Percentiles rank a stretch among this genome's conserved stretches.
Conservation (phyloP, 257 asterid genomes). For the Nemophila menziesii region DNA sequence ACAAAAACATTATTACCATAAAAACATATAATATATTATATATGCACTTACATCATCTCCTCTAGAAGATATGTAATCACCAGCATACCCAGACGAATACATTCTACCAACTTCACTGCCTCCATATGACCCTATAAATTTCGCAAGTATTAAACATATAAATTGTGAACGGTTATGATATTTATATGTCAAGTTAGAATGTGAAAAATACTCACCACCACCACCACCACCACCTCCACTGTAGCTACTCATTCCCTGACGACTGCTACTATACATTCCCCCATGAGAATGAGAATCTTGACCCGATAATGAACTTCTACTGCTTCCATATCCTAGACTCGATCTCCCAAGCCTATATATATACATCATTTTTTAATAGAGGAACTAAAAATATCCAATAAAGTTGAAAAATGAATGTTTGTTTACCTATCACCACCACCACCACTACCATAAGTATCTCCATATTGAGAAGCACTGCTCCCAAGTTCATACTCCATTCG, state of each 20-base stretch:
- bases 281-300: constrained; percentile 89
- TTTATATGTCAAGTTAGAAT: neutral
- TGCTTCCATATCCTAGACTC: constrained; percentile 61
- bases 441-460: constrained; percentile 75
- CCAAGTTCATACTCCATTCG: constrained; percentile 75
- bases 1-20: neutral
- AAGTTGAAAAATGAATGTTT: neutral
- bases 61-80: constrained; percentile 73
- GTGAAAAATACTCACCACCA: neutral
- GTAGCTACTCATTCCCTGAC: constrained; percentile 75
- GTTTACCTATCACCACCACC: constrained; percentile 1
- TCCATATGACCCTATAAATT: constrained; percentile 59
- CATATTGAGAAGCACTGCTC: constrained; percentile 64
- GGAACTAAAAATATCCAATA: neutral
- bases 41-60: constrained; percentile 63
- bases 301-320: constrained; percentile 58
- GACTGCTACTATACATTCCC: constrained; percentile 66
- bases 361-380: neutral
- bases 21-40: neutral
- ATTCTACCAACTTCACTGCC: constrained; percentile 67
- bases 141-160: neutral
- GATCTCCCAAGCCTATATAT: constrained; percentile 84
- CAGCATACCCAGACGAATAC: constrained; percentile 73
- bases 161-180: no score
- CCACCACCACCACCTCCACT: constrained; percentile 49